These are phyloP conservation scores for Skeletonema potamos DNA, from an alignment of 108 stramenopile species.

Conservation along the genomic window DNA sequence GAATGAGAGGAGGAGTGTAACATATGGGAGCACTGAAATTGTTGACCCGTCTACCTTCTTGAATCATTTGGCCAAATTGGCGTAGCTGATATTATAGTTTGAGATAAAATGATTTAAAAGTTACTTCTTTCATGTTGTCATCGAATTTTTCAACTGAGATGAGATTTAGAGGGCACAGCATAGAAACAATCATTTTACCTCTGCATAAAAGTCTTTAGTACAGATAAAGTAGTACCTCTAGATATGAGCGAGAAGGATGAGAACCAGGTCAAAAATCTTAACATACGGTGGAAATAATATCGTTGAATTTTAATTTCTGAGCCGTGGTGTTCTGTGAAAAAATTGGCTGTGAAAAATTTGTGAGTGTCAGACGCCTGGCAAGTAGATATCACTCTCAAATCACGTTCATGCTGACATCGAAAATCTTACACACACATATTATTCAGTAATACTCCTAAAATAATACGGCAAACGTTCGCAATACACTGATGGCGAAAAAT, in stretches of 20 bases:
- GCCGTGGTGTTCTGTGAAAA: too few relatives aligned
- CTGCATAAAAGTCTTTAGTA: too few relatives aligned
- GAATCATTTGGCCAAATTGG: constrained; percentile 73
- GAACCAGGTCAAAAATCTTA: neutral
- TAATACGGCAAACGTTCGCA: too few relatives aligned
- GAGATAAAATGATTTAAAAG: neutral
- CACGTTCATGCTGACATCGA: neutral
- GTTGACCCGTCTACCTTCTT: constrained; percentile 81
- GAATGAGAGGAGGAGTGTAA: constrained; percentile 75
- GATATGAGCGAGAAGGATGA: too few relatives aligned
- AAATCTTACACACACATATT: neutral
- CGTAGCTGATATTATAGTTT: constrained; percentile 16
- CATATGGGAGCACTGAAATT: constrained; percentile 95
- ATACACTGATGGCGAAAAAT: neutral
- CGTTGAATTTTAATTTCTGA: neutral
- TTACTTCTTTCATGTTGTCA: too few relatives aligned
- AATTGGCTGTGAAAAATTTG: neutral
- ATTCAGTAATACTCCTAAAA: too few relatives aligned
- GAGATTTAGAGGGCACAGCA: neutral
- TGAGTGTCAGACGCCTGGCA: neutral
- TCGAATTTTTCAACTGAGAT: too few relatives aligned
- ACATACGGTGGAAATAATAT: neutral
- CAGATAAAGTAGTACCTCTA: too few relatives aligned
- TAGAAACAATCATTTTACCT: too few relatives aligned
- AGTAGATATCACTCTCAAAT: neutral